These are phyloP conservation scores for Aegilops speltoides DNA, from an alignment of 176 grass and related monocot genomes.

Conservation along the genomic window DNA sequence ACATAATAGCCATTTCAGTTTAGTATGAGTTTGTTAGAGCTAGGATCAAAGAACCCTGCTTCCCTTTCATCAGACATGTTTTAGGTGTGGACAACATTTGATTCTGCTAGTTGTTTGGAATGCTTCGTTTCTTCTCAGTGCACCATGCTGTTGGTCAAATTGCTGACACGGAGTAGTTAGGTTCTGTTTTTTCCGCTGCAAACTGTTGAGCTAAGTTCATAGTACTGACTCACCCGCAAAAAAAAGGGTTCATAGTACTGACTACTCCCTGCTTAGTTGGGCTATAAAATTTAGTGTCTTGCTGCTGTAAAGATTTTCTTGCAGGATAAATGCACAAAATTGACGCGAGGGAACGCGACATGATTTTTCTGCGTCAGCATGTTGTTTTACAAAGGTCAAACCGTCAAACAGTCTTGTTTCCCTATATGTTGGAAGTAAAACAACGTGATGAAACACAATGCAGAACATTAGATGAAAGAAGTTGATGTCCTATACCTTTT, in stretches of 20 bases:
- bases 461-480: background rate
- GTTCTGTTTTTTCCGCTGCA: background rate
- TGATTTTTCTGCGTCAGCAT: background rate
- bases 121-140: background rate
- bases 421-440: background rate
- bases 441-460: background rate
- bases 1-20: background rate
- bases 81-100: background rate
- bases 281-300: background rate
- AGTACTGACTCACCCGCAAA: background rate
- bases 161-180: background rate
- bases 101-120: slow-evolving; percentile 5
- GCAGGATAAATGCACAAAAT: background rate
- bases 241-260: background rate
- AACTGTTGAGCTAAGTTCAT: slow-evolving; percentile 9
- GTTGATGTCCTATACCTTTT: background rate
- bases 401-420: background rate
- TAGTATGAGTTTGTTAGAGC: background rate
- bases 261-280: background rate
- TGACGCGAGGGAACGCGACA: background rate
- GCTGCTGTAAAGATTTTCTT: background rate
- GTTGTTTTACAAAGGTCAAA: background rate
- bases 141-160: background rate
- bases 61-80: background rate
- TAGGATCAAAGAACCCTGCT: background rate